phyloP scores from a whole-genome alignment of 805 yeast genomes.

The Hanseniaspora lachancei region DNA sequence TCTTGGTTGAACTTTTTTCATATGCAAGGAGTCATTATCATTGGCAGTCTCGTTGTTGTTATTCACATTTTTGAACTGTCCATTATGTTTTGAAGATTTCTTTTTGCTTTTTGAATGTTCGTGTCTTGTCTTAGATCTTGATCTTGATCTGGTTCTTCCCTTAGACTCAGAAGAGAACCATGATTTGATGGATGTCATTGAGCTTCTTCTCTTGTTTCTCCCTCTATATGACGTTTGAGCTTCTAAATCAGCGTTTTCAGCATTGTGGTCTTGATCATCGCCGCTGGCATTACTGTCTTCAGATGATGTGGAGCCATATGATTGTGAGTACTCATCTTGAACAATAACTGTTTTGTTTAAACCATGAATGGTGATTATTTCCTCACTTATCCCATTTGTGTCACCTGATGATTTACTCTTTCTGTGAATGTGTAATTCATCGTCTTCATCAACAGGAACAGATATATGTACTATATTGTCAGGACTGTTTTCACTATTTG shows the following conservation, averaged over 20 bases:
- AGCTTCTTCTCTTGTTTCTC: slow-evolving; percentile 11
- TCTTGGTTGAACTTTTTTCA: slow-evolving; percentile 9
- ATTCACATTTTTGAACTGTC: neutral
- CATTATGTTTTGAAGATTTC: neutral
- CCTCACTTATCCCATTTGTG: slow-evolving; percentile 10
- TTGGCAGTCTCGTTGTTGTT: neutral
- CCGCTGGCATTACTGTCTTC: neutral
- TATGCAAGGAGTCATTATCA: neutral
- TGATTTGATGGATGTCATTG: slow-evolving; percentile 8
- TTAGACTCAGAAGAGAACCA: slow-evolving; percentile 11
- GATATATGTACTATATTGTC: neutral
- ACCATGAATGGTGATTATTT: slow-evolving; percentile 12
- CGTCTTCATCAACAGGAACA: slow-evolving; percentile 8
- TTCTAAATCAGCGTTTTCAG: neutral
- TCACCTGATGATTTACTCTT: slow-evolving; percentile 6
- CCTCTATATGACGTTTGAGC: slow-evolving; percentile 6
- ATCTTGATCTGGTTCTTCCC: slow-evolving; percentile 4
- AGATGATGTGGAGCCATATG: slow-evolving; percentile 10
- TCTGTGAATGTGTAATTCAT: slow-evolving; percentile 11
- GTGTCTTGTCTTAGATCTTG: neutral
- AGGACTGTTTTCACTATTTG: neutral
- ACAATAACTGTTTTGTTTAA: slow-evolving; percentile 11
- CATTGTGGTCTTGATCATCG: neutral
- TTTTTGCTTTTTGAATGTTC: neutral
- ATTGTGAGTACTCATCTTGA: slow-evolving; percentile 9